Percentiles rank a stretch among this genome's conserved stretches.
phyloP scores from a whole-genome alignment of 306 rosid genomes.

The Bauhinia variegata region DNA sequence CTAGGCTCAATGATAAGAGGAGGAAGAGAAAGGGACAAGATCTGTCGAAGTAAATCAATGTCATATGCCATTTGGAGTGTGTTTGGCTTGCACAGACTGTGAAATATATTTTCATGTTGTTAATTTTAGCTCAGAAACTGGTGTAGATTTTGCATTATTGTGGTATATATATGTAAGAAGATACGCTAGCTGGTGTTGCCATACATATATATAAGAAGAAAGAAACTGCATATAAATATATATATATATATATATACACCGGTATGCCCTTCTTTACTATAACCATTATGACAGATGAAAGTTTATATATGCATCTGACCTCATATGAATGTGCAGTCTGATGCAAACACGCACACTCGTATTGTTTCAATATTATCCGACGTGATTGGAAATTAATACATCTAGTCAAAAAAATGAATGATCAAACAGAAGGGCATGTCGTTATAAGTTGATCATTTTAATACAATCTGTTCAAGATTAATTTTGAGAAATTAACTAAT shows the following conservation, averaged over 20 bases:
- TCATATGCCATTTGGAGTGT: constrained; percentile 30
- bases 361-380: no score
- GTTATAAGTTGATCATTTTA: no score
- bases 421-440: no score
- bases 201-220: constrained; percentile 2
- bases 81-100: constrained; percentile 33
- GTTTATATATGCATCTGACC: no score
- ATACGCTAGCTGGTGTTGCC: neutral
- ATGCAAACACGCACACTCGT: no score
- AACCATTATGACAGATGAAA: constrained; percentile 3
- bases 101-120: neutral
- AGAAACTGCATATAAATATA: constrained; percentile 5
- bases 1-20: neutral
- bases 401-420: no score
- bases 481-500: no score
- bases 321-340: no score
- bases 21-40: neutral
- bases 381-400: no score
- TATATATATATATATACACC: no score
- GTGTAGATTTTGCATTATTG: constrained; percentile 25
- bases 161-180: constrained; percentile 2
- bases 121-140: constrained; percentile 33
- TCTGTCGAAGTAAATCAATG: constrained; percentile 19
- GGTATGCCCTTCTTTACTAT: neutral
- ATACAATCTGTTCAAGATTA: no score